Evolutionary conservation across 2,329 filamentous ascomycete genomes (phyloP), one percentile per base, ranked within the genome.

Genomic region (Pyrenophora teres): DNA sequence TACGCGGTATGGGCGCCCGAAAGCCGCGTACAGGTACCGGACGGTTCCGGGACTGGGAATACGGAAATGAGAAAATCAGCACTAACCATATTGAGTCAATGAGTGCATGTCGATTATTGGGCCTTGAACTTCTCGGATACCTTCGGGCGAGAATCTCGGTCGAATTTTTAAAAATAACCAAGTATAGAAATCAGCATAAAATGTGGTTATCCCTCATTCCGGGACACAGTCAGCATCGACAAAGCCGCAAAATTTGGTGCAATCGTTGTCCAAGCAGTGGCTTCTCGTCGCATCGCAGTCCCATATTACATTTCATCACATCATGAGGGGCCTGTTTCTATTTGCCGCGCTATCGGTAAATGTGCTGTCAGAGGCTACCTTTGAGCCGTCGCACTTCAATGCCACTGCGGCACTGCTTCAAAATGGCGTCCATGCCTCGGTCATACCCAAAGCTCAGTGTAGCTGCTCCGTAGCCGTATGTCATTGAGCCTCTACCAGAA

Each of bases 381-480:
- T 61, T 18, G 61, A 63, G 44, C 51, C 57, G 1, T 10, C 27
- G 0, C 44, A 60, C 16, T 63, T 65, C 44, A 57, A 65, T 40
- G 39, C 58, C 6, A 64, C 59, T 5, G 50, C 59, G n/a, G 60
- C 63, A 0, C 58, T 70, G 3, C 27, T 63, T 2, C 31, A 51
- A 1, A 62, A 63, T 33, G 64, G 60, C 8, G 55, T 60, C 13
- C 40, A 64, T 32, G 46, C 59, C 3, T 21, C 16, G 13, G 13
- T 27, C 10, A 30, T 37, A 18, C 35, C 35, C 8, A 21, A 18
- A 12, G 8, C 15, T 3, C 12, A 31, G 0, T 49, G 25, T 33
- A 48, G 40, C 3, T 69, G 64, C 23, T 52, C 57, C 9, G 33
- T 35, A 43, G 63, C 66, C 18, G 66, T 67, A 51, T 49, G 63